A percentile compares a stretch with the other conserved stretches of the same genome.
phyloP scores from a whole-genome alignment of 2,329 filamentous ascomycete genomes.

The Chrysoporthe deuterocubensis region DNA sequence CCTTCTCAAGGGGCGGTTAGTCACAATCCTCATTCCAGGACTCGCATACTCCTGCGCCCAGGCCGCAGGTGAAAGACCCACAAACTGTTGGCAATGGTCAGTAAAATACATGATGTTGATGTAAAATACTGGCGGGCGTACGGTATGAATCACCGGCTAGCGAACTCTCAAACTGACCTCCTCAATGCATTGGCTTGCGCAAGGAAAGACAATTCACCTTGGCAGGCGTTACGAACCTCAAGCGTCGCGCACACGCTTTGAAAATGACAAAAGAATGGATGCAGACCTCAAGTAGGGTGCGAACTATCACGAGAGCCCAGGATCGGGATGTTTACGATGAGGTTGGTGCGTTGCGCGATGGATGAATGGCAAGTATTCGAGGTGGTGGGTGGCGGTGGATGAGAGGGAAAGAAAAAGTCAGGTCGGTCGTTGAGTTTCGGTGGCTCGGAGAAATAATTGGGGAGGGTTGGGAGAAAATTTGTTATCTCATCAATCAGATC shows the following conservation, averaged over 20 bases:
- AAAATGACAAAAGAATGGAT: not conserved
- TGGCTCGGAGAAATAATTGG: conserved; percentile 16
- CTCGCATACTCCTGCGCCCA: not conserved
- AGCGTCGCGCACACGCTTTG: not conserved
- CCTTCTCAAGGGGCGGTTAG: not conserved
- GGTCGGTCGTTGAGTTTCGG: not conserved
- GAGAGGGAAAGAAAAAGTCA: not conserved
- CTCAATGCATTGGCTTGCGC: not conserved
- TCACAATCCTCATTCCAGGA: not conserved
- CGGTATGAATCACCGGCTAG: not conserved
- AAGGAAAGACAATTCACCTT: not conserved
- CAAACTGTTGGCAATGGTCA: not conserved
- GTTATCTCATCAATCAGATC: conserved; percentile 13
- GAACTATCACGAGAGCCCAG: not conserved
- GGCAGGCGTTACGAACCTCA: not conserved
- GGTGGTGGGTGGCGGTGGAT: not conserved
- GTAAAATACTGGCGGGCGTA: not conserved
- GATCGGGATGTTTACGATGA: not conserved
- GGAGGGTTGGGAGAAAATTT: conserved; percentile 13
- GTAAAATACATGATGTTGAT: not conserved
- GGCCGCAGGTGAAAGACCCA: not conserved
- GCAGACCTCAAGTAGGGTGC: not conserved
- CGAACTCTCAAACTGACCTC: not conserved
- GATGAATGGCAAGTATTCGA: not conserved
- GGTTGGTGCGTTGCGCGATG: conserved; percentile 2